phyloP scores from a whole-genome alignment of 1,284 basidiomycete species.

The Puccinia horiana region DNA sequence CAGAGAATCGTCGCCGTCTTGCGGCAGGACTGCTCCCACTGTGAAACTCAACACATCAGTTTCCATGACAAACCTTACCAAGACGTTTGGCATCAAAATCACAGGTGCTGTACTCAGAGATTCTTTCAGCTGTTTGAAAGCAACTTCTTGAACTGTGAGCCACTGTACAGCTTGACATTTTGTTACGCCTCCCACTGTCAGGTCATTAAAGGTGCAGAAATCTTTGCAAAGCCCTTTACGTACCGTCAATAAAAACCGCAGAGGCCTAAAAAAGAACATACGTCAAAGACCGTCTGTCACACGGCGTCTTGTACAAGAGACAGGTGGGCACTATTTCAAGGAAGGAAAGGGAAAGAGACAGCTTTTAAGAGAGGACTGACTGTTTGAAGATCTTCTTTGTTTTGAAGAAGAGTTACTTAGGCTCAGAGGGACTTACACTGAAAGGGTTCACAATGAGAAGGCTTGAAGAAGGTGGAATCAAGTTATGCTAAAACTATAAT shows the following conservation, averaged over 20 bases:
- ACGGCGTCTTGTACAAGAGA: too few species aligned
- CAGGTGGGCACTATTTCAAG: too few species aligned
- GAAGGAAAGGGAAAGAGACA: too few species aligned
- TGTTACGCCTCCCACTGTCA: background rate
- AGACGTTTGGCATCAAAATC: background rate
- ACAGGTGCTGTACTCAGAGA: background rate
- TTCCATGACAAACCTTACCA: background rate
- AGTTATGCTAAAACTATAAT: too few species aligned
- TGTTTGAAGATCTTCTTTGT: too few species aligned
- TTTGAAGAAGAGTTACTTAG: too few species aligned
- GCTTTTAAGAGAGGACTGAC: too few species aligned
- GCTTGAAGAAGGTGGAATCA: too few species aligned
- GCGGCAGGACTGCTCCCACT: slow-evolving; percentile 38
- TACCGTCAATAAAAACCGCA: slow-evolving; percentile 62
- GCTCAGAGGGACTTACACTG: too few species aligned
- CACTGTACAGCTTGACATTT: background rate
- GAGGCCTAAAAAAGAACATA: slow-evolving; percentile 60
- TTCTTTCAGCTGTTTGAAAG: background rate
- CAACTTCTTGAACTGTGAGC: background rate
- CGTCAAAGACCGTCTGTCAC: slow-evolving; percentile 56
- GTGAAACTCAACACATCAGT: slow-evolving; percentile 25
- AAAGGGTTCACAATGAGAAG: too few species aligned
- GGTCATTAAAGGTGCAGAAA: slow-evolving; percentile 56
- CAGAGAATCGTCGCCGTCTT: background rate
- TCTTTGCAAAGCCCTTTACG: slow-evolving; percentile 59